These are phyloP conservation scores for Diplosphaera chodatii DNA, from an alignment of 139 green algal genomes.

Conservation along the genomic window DNA sequence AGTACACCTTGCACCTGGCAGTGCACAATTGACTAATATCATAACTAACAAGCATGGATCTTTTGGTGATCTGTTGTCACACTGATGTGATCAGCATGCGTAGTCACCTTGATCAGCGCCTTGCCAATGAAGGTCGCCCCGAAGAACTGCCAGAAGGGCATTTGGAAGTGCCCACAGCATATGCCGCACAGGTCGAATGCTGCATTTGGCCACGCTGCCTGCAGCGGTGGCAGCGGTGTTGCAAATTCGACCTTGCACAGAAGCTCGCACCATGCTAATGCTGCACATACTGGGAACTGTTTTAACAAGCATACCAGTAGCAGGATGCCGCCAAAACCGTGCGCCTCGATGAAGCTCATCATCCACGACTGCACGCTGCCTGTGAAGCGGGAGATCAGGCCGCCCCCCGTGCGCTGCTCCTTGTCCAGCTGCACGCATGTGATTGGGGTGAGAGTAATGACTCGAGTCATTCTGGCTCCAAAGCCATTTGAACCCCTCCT, in stretches of 20 bases:
- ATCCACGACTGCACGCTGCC: slow-evolving; percentile 71
- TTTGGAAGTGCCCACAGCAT: slow-evolving; percentile 82
- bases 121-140: slow-evolving; percentile 80
- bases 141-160: slow-evolving; percentile 92
- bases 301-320: slow-evolving; percentile 33
- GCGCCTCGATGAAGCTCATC: slow-evolving; percentile 66
- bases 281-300: too few species aligned
- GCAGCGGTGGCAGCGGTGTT: too few species aligned
- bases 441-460: too few species aligned
- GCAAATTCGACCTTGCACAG: too few species aligned
- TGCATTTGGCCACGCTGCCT: slow-evolving; percentile 79
- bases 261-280: too few species aligned
- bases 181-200: slow-evolving; percentile 91
- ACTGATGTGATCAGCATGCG: too few species aligned
- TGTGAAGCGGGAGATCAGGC: slow-evolving; percentile 11
- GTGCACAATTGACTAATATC: too few species aligned
- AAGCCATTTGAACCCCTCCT: too few species aligned
- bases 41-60: too few species aligned
- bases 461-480: too few species aligned
- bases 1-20: too few species aligned
- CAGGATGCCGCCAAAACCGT: slow-evolving; percentile 84
- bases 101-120: slow-evolving; percentile 72
- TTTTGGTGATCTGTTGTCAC: too few species aligned
- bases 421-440: not conserved
- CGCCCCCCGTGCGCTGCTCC: not conserved